These are phyloP conservation scores for Zopfochytrium polystomum DNA, from an alignment of 371 early-diverging fungal genomes.

Conservation along the genomic window DNA sequence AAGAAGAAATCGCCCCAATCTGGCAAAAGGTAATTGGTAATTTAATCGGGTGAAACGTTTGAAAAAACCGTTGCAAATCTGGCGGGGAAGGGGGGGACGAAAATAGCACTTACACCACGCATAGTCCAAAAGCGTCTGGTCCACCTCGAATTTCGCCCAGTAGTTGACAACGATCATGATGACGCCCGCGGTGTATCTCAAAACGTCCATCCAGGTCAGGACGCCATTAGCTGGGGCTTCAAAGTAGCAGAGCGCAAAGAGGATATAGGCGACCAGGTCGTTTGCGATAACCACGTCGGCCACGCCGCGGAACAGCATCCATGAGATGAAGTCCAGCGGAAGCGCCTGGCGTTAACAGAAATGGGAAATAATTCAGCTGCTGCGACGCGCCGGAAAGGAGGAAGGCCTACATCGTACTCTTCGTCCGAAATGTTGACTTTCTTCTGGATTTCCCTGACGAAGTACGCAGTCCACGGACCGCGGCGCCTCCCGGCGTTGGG, in stretches of 20 bases:
- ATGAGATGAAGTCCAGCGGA: constrained; percentile 91
- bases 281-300: constrained; percentile 92
- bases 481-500: constrained; percentile 35
- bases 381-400: too few species aligned
- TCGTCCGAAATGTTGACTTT: constrained; percentile 63
- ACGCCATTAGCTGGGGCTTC: constrained; percentile 42
- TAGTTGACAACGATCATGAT: constrained; percentile 83
- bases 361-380: background rate
- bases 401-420: constrained; percentile 18
- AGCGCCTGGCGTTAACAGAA: constrained; percentile 51
- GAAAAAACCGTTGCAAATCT: background rate
- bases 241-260: constrained; percentile 63
- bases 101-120: constrained; percentile 82
- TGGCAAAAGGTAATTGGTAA: constrained; percentile 27
- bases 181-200: constrained; percentile 75
- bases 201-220: constrained; percentile 62
- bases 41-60: background rate
- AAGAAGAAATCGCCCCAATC: constrained; percentile 99
- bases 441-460: constrained; percentile 67
- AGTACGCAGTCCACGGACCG: constrained; percentile 43
- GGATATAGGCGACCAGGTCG: constrained; percentile 84
- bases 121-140: constrained; percentile 92
- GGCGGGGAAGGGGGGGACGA: constrained; percentile 1
- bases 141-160: constrained; percentile 96
- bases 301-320: constrained; percentile 90